Evolutionary conservation across 2,329 filamentous ascomycete genomes (phyloP).

Genomic region (Plenodomus lindquistii): DNA sequence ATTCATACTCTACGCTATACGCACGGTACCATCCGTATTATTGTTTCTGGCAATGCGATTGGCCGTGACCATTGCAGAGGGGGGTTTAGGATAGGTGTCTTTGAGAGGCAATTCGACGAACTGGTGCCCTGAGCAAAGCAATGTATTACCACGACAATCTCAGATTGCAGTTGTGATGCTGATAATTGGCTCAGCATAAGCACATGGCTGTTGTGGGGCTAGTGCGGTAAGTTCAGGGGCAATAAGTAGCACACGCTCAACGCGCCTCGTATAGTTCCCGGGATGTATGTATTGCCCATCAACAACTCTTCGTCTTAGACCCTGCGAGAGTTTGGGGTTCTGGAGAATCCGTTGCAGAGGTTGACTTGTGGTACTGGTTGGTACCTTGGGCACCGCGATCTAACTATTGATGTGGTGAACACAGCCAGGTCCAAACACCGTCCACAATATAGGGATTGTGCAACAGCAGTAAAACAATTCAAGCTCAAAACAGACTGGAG

Average conservation of each 20-base stretch:
- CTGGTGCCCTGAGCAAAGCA: background rate
- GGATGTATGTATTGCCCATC: conserved; percentile 26
- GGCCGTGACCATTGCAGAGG: no score
- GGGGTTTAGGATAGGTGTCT: background rate
- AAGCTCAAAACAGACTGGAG: conserved; percentile 29
- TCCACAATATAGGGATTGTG: conserved; percentile 14
- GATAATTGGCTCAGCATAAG: conserved; percentile 21
- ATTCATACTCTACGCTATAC: background rate
- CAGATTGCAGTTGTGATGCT: conserved; percentile 13
- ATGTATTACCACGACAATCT: conserved; percentile 14
- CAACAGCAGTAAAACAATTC: conserved; percentile 26
- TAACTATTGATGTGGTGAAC: conserved; percentile 6
- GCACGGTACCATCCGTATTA: no score
- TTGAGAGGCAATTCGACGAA: background rate
- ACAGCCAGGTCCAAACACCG: background rate
- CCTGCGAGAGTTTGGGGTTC: conserved; percentile 19
- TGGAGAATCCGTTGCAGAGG: conserved; percentile 16
- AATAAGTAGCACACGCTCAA: conserved; percentile 25
- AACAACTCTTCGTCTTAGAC: conserved; percentile 22
- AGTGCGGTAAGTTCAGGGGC: conserved; percentile 30
- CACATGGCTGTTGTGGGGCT: conserved; percentile 27
- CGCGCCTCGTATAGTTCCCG: conserved; percentile 26
- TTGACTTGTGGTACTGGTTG: conserved; percentile 8
- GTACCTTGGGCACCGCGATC: conserved; percentile 14
- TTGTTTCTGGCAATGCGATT: no score